phyloP scores from a whole-genome alignment of 2,329 filamentous ascomycete genomes.

The Calycina marina region DNA sequence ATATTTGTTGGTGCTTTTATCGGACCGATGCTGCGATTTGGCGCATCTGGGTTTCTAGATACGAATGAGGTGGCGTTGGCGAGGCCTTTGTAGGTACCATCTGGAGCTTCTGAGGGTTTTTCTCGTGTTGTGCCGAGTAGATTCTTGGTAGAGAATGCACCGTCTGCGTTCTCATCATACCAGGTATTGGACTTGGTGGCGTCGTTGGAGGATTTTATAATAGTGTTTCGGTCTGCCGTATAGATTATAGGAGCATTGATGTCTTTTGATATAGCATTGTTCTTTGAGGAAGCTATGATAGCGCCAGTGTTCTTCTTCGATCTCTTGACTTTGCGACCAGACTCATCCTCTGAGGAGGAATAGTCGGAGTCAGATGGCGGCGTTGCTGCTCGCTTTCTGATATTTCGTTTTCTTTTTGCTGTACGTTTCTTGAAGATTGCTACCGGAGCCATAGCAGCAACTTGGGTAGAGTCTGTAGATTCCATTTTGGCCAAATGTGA shows the following conservation, averaged over 20 bases:
- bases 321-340: slow-evolving; percentile 65
- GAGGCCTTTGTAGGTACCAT: slow-evolving; percentile 65
- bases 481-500: no score
- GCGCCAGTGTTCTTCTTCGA: slow-evolving; percentile 53
- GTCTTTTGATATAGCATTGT: slow-evolving; percentile 25
- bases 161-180: slow-evolving; percentile 58
- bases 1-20: slow-evolving; percentile 83
- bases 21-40: slow-evolving; percentile 59
- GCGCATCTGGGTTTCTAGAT: slow-evolving; percentile 65
- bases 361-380: slow-evolving; percentile 53
- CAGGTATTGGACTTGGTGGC: slow-evolving; percentile 82
- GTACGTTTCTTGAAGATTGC: slow-evolving; percentile 78
- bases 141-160: slow-evolving; percentile 29
- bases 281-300: slow-evolving; percentile 48
- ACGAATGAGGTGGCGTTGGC: slow-evolving; percentile 60
- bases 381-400: slow-evolving; percentile 68
- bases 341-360: slow-evolving; percentile 63
- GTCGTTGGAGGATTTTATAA: slow-evolving; percentile 59
- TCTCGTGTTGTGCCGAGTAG: slow-evolving; percentile 42
- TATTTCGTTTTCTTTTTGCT: slow-evolving; percentile 58
- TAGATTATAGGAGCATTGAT: slow-evolving; percentile 38
- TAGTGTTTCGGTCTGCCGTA: slow-evolving; percentile 44
- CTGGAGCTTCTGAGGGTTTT: slow-evolving; percentile 25
- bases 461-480: no score
- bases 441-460: slow-evolving; percentile 23